Evolutionary conservation across 2,329 filamentous ascomycete genomes (phyloP).

Genomic region (Pestalotiopsis sp.): DNA sequence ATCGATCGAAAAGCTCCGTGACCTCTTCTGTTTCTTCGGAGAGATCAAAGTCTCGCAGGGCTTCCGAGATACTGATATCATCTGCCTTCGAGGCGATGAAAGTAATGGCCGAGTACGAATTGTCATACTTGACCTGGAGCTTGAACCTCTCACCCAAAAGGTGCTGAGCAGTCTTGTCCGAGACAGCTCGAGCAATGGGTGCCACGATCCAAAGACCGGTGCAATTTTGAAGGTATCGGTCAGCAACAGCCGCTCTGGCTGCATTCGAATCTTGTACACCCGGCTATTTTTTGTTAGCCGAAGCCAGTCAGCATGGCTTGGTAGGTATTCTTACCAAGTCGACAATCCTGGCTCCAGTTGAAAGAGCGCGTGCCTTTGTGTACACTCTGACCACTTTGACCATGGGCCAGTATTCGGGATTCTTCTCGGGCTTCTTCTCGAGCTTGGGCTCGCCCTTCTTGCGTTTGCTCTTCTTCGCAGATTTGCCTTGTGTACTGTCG

Average conservation of each 20-base stretch:
- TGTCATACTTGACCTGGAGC: conserved; percentile 61
- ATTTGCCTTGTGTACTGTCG: conserved; percentile 54
- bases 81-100: conserved; percentile 45
- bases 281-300: neutral
- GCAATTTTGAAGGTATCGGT: conserved; percentile 62
- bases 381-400: conserved; percentile 48
- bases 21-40: conserved; percentile 38
- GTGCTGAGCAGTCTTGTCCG: conserved; percentile 62
- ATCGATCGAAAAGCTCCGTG: conserved; percentile 24
- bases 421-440: neutral
- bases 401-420: conserved; percentile 41
- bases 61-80: conserved; percentile 23
- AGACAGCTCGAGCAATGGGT: conserved; percentile 62
- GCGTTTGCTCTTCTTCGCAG: neutral
- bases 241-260: conserved; percentile 58
- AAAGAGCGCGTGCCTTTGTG: conserved; percentile 50
- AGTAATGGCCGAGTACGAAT: conserved; percentile 53
- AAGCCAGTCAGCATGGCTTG: neutral
- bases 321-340: conserved; percentile 41
- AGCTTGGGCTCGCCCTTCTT: conserved; percentile 46
- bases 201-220: conserved; percentile 56
- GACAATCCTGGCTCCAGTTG: conserved; percentile 57
- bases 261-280: conserved; percentile 63
- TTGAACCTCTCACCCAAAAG: conserved; percentile 61
- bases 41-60: conserved; percentile 37